These are phyloP conservation scores for Circinella minor DNA, from an alignment of 371 early-diverging fungal genomes.

Conservation along the genomic window DNA sequence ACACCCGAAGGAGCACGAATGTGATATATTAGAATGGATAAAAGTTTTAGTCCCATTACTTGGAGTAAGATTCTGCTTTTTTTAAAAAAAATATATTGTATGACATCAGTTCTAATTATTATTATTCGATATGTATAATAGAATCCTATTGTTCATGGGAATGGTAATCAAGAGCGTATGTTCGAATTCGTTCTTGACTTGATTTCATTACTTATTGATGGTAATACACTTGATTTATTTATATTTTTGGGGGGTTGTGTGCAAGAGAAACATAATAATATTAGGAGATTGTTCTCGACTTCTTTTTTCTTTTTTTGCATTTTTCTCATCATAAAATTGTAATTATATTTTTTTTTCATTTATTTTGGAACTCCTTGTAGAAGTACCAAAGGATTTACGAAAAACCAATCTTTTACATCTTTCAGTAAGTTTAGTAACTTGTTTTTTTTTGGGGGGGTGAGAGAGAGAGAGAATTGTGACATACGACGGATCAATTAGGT, in stretches of 20 bases:
- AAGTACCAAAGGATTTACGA: conserved; percentile 42
- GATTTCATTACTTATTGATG: conserved; percentile 63
- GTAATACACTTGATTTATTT: conserved; percentile 19
- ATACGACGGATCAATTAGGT: not conserved
- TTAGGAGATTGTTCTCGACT: not conserved
- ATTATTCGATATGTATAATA: conserved; percentile 14
- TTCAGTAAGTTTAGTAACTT: conserved; percentile 25
- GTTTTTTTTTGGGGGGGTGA: conserved; percentile 5
- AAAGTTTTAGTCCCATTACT: conserved; percentile 39
- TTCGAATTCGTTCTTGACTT: conserved; percentile 68
- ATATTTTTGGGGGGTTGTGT: not conserved
- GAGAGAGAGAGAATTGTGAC: not conserved
- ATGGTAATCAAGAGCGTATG: conserved; percentile 63
- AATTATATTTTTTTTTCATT: no score
- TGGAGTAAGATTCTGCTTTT: conserved; percentile 32
- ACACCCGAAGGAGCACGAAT: conserved; percentile 52
- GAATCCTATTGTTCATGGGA: conserved; percentile 64
- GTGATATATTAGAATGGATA: conserved; percentile 54
- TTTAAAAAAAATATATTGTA: no score
- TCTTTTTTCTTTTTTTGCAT: not conserved
- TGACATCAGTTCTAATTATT: no score
- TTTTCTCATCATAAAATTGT: not conserved
- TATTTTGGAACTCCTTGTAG: conserved; percentile 18
- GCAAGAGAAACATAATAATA: not conserved
- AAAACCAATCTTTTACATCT: conserved; percentile 37